Evolutionary conservation across 345 rosid genomes (phyloP).

Genomic region (Rhodomyrtus tomentosa): DNA sequence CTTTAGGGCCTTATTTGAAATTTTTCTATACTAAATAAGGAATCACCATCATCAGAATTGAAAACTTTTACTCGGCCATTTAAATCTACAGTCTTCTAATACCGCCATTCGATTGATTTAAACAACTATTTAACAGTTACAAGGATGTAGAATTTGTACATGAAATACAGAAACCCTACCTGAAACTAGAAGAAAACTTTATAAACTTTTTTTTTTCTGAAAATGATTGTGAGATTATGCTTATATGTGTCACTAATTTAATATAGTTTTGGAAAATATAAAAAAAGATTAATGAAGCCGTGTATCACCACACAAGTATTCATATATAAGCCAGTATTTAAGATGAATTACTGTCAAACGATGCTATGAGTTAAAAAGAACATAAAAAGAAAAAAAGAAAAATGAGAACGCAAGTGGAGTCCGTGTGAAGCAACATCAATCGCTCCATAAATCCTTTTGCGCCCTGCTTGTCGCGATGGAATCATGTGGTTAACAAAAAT

Average conservation of each 20-base stretch:
- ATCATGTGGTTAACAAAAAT: neutral
- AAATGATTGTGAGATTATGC: neutral
- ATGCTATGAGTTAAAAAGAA: neutral
- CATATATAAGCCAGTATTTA: neutral
- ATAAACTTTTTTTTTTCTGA: neutral
- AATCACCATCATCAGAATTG: neutral
- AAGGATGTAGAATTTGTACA: neutral
- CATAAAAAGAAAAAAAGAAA: too few species aligned
- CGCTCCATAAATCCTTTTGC: neutral
- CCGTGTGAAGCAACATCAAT: neutral
- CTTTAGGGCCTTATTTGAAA: too few species aligned
- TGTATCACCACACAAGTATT: neutral
- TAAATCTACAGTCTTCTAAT: neutral
- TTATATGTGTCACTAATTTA: neutral
- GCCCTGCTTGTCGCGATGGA: neutral
- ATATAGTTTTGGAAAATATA: neutral
- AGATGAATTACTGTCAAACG: neutral
- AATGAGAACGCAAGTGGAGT: too few species aligned
- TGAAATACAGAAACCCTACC: neutral
- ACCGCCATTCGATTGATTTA: neutral
- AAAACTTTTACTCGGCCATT: neutral
- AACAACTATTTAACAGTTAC: neutral
- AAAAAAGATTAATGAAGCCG: neutral
- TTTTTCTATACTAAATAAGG: neutral
- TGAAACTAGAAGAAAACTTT: neutral